Evolutionary conservation across 768 basidiomycete genomes (phyloP).

Genomic region (Paxillus rubicundulus): DNA sequence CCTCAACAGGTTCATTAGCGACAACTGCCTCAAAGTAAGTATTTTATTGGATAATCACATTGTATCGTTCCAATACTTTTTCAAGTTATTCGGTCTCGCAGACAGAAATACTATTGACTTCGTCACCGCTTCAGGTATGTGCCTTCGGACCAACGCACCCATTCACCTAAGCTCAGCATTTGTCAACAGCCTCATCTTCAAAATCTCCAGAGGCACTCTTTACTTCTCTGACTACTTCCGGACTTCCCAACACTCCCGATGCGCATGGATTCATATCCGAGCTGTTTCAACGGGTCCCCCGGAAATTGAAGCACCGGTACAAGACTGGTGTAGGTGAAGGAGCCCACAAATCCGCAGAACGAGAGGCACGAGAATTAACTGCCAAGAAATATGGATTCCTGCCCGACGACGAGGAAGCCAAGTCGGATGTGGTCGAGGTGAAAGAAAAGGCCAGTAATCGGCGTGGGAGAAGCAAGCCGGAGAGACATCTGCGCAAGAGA

Average conservation of each 20-base stretch:
- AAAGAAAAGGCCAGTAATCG: conserved; percentile 25
- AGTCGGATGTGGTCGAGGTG: conserved; percentile 39
- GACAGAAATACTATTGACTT: conserved; percentile 85
- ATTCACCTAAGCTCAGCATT: neutral
- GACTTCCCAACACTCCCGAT: conserved; percentile 77
- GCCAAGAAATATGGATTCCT: conserved; percentile 78
- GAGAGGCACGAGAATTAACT: conserved; percentile 64
- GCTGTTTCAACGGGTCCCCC: conserved; percentile 74
- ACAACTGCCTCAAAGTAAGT: conserved; percentile 68
- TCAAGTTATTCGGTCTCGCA: conserved; percentile 78
- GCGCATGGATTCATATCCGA: conserved; percentile 78
- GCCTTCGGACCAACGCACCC: neutral
- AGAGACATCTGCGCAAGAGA: conserved; percentile 71
- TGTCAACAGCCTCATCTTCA: conserved; percentile 60
- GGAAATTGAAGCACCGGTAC: conserved; percentile 71
- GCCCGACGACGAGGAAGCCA: conserved; percentile 78
- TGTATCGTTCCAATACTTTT: conserved; percentile 1
- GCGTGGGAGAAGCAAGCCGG: conserved; percentile 50
- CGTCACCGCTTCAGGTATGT: conserved; percentile 78
- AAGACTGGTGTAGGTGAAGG: conserved; percentile 38
- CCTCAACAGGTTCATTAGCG: conserved; percentile 72
- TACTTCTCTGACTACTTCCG: conserved; percentile 66
- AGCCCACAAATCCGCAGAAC: conserved; percentile 67
- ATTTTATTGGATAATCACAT: neutral
- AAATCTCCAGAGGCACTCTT: conserved; percentile 82